These are phyloP conservation scores for Solanum lignicaule DNA, from an alignment of 257 asterid species.

Conservation along the genomic window DNA sequence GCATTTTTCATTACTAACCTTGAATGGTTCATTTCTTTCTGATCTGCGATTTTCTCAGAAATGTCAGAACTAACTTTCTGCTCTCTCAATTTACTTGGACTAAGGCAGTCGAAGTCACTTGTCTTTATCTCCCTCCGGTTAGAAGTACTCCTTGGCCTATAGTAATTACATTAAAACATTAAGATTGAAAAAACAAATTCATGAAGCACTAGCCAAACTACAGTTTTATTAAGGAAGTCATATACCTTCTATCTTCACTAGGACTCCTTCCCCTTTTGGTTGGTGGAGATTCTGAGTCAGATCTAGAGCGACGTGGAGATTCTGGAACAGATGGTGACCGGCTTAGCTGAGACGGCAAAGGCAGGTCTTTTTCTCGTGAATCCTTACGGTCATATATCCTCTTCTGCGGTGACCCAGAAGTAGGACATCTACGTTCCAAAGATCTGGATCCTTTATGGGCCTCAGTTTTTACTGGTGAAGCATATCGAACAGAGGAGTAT, in stretches of 20 bases:
- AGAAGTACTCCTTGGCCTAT: constrained; percentile 39
- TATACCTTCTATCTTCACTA: constrained; percentile 41
- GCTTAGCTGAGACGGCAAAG: constrained; percentile 21
- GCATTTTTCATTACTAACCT: constrained; percentile 18
- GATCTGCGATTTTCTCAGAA: constrained; percentile 34
- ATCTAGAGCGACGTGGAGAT: constrained; percentile 14
- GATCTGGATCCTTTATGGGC: constrained; percentile 20
- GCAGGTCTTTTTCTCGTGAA: constrained; percentile 24
- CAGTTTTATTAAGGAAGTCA: neutral
- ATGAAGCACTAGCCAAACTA: neutral
- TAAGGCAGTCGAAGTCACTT: constrained; percentile 25
- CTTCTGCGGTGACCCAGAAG: constrained; percentile 56
- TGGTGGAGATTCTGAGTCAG: constrained; percentile 20
- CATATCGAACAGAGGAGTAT: constrained; percentile 38
- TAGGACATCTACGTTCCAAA: constrained; percentile 28
- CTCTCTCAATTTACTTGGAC: constrained; percentile 27
- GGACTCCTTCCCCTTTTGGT: constrained; percentile 31
- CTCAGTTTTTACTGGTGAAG: constrained; percentile 27
- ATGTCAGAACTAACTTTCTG: constrained; percentile 28
- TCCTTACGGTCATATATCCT: constrained; percentile 30
- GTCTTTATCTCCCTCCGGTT: constrained; percentile 24
- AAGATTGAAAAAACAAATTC: neutral
- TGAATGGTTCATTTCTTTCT: constrained; percentile 15
- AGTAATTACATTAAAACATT: neutral
- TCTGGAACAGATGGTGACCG: constrained; percentile 40